These are phyloP conservation scores for Saccharomycopsis malanga DNA, from an alignment of 805 yeast species.

Conservation along the genomic window DNA sequence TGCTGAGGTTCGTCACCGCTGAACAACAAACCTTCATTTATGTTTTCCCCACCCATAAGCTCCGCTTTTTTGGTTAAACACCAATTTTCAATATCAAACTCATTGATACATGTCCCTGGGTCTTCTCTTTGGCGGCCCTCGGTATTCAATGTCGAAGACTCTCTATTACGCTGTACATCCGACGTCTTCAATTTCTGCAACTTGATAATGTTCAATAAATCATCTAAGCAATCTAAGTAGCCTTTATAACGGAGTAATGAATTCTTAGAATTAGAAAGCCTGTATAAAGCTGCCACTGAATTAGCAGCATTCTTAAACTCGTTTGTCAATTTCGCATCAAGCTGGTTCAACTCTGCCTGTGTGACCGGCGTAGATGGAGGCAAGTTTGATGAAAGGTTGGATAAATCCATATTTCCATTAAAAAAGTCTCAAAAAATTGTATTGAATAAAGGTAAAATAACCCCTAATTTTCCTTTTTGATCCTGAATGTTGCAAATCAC, in stretches of 20 bases:
- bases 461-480: neutral
- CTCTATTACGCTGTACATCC: neutral
- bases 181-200: conserved; percentile 6
- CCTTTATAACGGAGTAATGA: conserved; percentile 47
- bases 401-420: conserved; percentile 44
- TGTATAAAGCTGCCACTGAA: conserved; percentile 59
- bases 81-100: conserved; percentile 45
- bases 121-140: neutral
- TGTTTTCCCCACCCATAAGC: conserved; percentile 25
- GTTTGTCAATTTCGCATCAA: conserved; percentile 47
- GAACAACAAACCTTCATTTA: conserved; percentile 15
- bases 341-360: conserved; percentile 39
- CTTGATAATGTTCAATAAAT: conserved; percentile 38
- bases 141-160: neutral
- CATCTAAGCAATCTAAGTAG: conserved; percentile 55
- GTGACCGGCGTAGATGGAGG: conserved; percentile 47
- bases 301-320: conserved; percentile 69
- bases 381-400: conserved; percentile 48
- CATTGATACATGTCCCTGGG: conserved; percentile 27
- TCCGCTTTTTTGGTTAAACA: conserved; percentile 42
- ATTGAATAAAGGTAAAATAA: too few relatives aligned
- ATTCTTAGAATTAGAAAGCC: conserved; percentile 49
- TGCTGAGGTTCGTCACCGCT: conserved; percentile 4
- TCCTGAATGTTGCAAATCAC: neutral
- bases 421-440: neutral